A percentile compares a stretch with the other conserved stretches of the same genome.
Evolutionary conservation across 768 basidiomycete species (phyloP).

Genomic region (Pisolithus albus): DNA sequence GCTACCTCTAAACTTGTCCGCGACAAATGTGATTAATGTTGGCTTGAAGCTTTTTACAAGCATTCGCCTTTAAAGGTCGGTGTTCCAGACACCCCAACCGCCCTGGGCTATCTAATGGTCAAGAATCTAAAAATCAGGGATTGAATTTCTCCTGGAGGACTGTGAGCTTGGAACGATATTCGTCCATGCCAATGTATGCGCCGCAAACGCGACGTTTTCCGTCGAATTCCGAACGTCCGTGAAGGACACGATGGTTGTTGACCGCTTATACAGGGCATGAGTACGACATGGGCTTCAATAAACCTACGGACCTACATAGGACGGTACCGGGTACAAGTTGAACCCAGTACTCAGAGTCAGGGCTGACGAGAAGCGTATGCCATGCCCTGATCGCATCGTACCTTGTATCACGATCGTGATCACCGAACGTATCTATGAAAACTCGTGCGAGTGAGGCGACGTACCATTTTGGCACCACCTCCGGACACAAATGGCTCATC

Average conservation of each 20-base stretch:
- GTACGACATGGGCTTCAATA: background rate
- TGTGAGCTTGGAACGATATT: constrained; percentile 74
- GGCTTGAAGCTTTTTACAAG: background rate
- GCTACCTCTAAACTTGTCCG: too few relatives aligned
- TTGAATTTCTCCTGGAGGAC: constrained; percentile 59
- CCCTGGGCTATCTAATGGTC: constrained; percentile 10
- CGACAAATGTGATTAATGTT: background rate
- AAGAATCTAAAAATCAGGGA: constrained; percentile 14
- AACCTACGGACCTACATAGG: constrained; percentile 48
- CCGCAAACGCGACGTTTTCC: constrained; percentile 92
- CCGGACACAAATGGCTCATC: constrained; percentile 52
- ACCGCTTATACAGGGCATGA: constrained; percentile 46
- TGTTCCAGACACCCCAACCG: constrained; percentile 54
- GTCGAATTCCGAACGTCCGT: constrained; percentile 86
- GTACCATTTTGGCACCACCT: constrained; percentile 70
- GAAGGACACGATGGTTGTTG: constrained; percentile 90
- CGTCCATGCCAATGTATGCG: constrained; percentile 89
- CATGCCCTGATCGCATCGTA: constrained; percentile 78
- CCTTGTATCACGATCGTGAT: constrained; percentile 30
- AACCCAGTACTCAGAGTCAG: constrained; percentile 89
- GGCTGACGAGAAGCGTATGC: constrained; percentile 66
- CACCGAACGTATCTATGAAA: background rate
- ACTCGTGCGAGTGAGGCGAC: constrained; percentile 1
- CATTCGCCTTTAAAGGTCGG: constrained; percentile 32
- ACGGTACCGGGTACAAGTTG: constrained; percentile 84